Base-by-base conservation (phyloP, 768 basidiomycete species). In the Sarcodon sp. region DNA sequence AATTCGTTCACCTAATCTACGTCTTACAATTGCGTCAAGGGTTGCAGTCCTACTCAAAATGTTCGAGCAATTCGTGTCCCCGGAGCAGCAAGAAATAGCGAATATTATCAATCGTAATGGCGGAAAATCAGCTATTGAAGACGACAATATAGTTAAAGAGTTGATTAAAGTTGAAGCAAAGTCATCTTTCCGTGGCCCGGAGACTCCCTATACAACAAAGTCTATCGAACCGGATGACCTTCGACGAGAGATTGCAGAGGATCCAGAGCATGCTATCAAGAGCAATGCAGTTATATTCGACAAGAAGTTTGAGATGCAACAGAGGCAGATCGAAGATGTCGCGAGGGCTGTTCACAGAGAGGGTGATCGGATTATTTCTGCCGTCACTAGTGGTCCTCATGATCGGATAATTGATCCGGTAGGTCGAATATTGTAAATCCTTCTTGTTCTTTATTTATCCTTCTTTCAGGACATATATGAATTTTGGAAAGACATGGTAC, bases 401-500 rank as follows among this genome's bases (percentile, higher is more conserved):
- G 54, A 55, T 12, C 48, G 56, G 6, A 57, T 64, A 15, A 52
- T 52, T 8, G 57, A 61, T 44, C 51, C 54, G 48, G 59, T 57
- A 15, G 0, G 53, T 27, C 1, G 7, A 1, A n/a, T 12, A 6
- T 4, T 27, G 33, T 34, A n/a, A 32, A 7, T 3, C n/a, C 13
- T 15, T 10, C 6, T 39, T 16, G 44, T 27, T 16, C 46, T 47
- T 39, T 41, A 41, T 13, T 45, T 46, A 39, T 12, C 7, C 3
- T 27, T 7, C 31, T 27, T 41, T 6, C 33, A 59, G 58, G 56
- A 59, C 43, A 33, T 59, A n/a, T 46, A 51, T 27, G 50, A 41
- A 7, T 41, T 56, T 4, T 59, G 57, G 57, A 56, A 37, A 39
- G 59, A 62, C 34, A 61, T 61, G 61, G 61, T 59, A 7, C 18